Base-by-base conservation (phyloP, 2,329 filamentous ascomycete species). In the Ophiobolus disseminans region DNA sequence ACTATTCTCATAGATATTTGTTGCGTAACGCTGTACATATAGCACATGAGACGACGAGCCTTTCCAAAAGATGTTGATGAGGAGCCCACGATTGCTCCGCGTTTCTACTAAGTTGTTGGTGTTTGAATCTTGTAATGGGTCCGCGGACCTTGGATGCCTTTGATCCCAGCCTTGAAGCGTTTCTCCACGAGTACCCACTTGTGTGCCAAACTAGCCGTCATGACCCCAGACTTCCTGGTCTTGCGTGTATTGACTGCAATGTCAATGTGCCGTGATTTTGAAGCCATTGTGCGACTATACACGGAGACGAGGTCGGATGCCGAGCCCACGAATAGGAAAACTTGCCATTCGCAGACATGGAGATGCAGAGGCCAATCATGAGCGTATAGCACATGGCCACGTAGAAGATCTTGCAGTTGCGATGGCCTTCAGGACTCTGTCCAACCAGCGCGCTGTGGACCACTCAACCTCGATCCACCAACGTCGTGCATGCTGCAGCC, bases 401-500 rank as follows among this genome's bases (percentile, higher is more conserved):
- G 60, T 62, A 44, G 64, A 62, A 56, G 59, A 58, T 58, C 39
- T 50, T 41, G 40, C 36, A 40, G 32, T 32, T 14, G 25, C 35
- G 46, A 45, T 42, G 49, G 54, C 50, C 30, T n/a, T 55, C 43
- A 45, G 55, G 46, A 40, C 30, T 32, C 45, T 30, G 36, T 35
- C 58, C 60, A 67, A 66, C 59, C 56, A 58, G 40, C 42, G 42
- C 40, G 42, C 14, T 44, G 46, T 53, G 59, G 45, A 48, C 49
- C 41, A 44, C 46, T 45, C 50, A 48, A 21, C n/a, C 23, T 25
- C 53, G 57, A 52, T 53, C 53, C 62, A 60, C 59, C 55, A 60
- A 56, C 56, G 56, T 54, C 47, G 37, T 59, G 55, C 60, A 58
- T 57, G 25, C 36, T 55, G 56, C 49, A 41, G 40, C 45, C 50